Base-by-base conservation (phyloP, 345 rosid genomes). In the Cardiospermum halicacabum region DNA sequence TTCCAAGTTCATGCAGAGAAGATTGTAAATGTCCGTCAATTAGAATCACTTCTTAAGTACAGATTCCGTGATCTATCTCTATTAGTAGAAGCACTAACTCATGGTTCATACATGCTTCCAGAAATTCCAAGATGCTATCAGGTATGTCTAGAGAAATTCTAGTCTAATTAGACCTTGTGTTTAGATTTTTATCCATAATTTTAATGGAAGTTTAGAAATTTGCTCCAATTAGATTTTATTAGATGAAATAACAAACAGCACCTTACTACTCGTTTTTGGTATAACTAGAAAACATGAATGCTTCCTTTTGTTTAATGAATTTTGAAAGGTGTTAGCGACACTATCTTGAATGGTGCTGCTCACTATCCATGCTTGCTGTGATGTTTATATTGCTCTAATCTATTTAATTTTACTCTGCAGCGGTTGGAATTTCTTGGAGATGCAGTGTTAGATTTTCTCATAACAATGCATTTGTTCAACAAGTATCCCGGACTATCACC, bases 341-440 rank as follows among this genome's bases (percentile, higher is more conserved):
- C 47, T 50, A 50, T 21, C 21, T 51, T 4, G 3, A 62, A 30
- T 32, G 24, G 7, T 15, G 4, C 11, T 25, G 13, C 51, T 1
- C 18, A 18, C 6, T 40, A 19, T 3, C 61, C 60, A 2, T 37
- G 26, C 31, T 60, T 43, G 40, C 40, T 15, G 37, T 1, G 22
- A 47, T 15, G 13, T 27, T 25, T 7, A 28, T 64, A n/a, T 16
- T 26, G 4, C 26, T 50, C 57, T 21, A 47, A 6, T 39, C 22
- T 0, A 26, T 53, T 25, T 21, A 7, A 25, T 53, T 15, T 11
- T 66, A 39, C 45, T 70, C 30, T 53, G 68, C 89, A 94, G 99
- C 78, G 97, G 65, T 73, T 94, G 75, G 99, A 94, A 72, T 94
- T 88, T 77, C 96, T 94, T 1, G 99, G 99, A 1, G 99, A 94